A percentile compares a stretch with the other conserved stretches of the same genome.
These are phyloP conservation scores for Kitagawia praeruptora DNA, from an alignment of 129 eudicot genomes.

Conservation along the genomic window DNA sequence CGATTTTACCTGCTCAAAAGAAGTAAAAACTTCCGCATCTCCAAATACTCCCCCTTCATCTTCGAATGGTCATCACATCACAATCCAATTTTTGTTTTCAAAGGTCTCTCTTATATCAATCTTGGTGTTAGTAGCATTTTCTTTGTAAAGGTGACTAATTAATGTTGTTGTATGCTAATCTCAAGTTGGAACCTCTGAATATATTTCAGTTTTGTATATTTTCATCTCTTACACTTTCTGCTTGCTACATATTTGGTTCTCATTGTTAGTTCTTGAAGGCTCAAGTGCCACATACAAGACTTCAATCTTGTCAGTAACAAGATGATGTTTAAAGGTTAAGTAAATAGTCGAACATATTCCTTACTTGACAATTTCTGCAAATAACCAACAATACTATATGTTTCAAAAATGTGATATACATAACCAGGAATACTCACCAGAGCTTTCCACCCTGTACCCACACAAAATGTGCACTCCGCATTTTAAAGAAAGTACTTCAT, in stretches of 20 bases:
- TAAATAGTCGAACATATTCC: no score
- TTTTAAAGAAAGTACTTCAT: no score
- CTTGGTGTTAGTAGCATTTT: conserved; percentile 23
- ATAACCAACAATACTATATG: no score
- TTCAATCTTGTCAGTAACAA: not conserved
- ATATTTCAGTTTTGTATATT: not conserved
- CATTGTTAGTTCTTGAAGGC: not conserved
- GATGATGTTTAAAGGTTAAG: no score
- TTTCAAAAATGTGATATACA: no score
- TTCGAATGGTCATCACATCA: conserved; percentile 22
- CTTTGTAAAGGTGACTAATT: conserved; percentile 21
- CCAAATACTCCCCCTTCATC: conserved; percentile 38
- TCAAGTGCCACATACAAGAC: not conserved
- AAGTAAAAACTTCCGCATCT: conserved; percentile 19
- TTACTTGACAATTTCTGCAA: no score
- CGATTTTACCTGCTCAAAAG: conserved; percentile 65
- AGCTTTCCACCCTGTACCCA: no score
- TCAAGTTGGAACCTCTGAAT: not conserved
- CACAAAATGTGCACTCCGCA: no score
- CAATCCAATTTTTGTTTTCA: conserved; percentile 17
- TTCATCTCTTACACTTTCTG: not conserved
- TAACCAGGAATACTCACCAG: no score
- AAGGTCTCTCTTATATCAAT: conserved; percentile 23
- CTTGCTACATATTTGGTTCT: not conserved
- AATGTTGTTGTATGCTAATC: not conserved